Base-by-base conservation (phyloP, 106 monocot species). In the Dendrobium nobile region DNA sequence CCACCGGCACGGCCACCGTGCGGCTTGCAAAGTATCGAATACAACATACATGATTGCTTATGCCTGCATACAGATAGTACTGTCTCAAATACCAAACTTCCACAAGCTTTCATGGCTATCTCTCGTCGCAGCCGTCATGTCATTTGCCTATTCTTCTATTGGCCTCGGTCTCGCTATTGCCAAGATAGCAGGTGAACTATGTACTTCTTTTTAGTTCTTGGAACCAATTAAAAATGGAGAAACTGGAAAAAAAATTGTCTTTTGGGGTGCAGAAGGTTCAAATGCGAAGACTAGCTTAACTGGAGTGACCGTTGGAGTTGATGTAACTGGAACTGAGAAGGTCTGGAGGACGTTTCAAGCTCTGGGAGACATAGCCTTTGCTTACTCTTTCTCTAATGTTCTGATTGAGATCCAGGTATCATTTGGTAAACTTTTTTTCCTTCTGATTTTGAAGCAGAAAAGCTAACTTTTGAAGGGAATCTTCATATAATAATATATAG, bases 131-230 rank as follows among this genome's bases (percentile, higher is more conserved):
- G 92, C 96, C 2, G 80, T 92, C 56, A 96, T 94, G 92, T 92
- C 93, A 13, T 72, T 96, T 4, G 82, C 80, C 31, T 96, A 93
- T 81, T 90, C 96, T 47, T 37, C 79, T 82, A 94, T 96, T 18
- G 96, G 93, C 27, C 91, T 96, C 31, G 96, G 88, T 54, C 93
- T 96, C 80, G 90, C 96, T 76, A 85, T 96, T 64, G 92, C 92
- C 40, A 92, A 67, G 41, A 93, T 96, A 42, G 90, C 96, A 85
- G 93, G 95, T 93, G 45, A 54, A 58, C 55, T 37, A 33, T 15
- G 45, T n/a, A 1, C 9, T 40, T 42, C 0, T 22, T 41, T 43
- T 61, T 16, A 65, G n/a, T 54, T 17, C 16, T 77, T 61, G 0
- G 8, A 43, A n/a, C 43, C 6, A 74, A 74, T 2, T 74, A n/a